Percentiles rank a stretch among this genome's conserved stretches.
phyloP scores from a whole-genome alignment of 176 grass and related monocot genomes.

The Juncus inflexus region DNA sequence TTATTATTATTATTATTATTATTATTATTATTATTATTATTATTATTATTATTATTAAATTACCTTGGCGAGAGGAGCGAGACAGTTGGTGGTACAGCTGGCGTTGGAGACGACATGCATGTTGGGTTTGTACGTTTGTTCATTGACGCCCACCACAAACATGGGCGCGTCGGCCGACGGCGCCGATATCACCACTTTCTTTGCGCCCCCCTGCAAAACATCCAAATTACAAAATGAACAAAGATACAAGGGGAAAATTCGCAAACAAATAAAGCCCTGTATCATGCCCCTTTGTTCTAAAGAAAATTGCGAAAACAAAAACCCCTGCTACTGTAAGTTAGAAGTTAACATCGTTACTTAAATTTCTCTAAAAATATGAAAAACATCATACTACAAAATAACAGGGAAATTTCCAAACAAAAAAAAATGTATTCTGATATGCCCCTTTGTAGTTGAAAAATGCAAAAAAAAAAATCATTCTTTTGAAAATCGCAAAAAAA shows the following conservation, averaged over 20 bases:
- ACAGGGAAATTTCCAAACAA: no score
- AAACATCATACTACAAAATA: no score
- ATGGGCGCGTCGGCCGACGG: slow-evolving; percentile 95
- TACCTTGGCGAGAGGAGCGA: slow-evolving; percentile 99
- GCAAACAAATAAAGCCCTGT: neutral
- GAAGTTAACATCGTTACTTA: no score
- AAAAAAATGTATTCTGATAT: no score
- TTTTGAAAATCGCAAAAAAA: no score
- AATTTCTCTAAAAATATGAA: no score
- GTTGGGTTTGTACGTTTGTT: slow-evolving; percentile 63
- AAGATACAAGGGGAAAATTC: neutral
- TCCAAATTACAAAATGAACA: neutral
- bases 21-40: no score
- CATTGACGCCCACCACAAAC: slow-evolving; percentile 99
- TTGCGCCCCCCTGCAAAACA: slow-evolving; percentile 69
- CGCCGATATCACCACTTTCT: slow-evolving; percentile 98
- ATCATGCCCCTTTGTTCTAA: neutral
- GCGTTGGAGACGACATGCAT: slow-evolving; percentile 99
- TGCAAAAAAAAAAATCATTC: neutral
- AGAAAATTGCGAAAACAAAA: neutral
- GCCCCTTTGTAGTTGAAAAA: neutral
- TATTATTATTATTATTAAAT: no score
- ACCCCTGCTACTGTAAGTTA: no score
- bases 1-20: no score
- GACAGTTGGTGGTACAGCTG: slow-evolving; percentile 96